Base-by-base conservation (phyloP, 139 green algal genomes). In the Mychonastes homosphaera region DNA sequence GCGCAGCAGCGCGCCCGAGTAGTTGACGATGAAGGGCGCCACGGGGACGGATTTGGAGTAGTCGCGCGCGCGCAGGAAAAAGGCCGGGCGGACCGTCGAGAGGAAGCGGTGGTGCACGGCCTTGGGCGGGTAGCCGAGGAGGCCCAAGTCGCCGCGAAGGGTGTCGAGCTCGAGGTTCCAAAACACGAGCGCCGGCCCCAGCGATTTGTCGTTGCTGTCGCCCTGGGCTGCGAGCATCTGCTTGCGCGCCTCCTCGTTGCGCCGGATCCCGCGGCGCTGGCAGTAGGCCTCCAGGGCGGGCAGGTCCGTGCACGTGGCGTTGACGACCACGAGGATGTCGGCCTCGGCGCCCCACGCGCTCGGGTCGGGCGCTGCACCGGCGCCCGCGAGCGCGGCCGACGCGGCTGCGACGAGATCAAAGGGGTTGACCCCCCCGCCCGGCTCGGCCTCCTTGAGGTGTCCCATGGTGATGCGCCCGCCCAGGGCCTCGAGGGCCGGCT, bases 111-210 rank as follows among this genome's bases (percentile, higher is more conserved):
- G 79, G 43, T 93, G 84, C 56, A 93, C 33, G 33, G 80, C 71
- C 69, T 95, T 95, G 27, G 80, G 52, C 3, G 88, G 88, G 71
- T 90, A 94, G 30, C 74, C 79, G 12, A 89, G 64, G 18, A 96
- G 71, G 10, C 88, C 88, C 49, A 95, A 69, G 61, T 95, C 88
- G 16, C 82, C 79, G 12, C 88, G 59, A 33, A 99, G 73, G 6
- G 88, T 95, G 69, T 99, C 92, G 21, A 99, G 76, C 81, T 97
- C 90, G 57, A 94, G 64, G 79, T 97, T 97, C 83, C 89, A 96
- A 3, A 92, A 56, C 13, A 84, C 67, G n/a, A 72, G 52, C 51
- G 73, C 77, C 15, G n/a, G 19, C 41, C 8, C 41, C 10, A 18
- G 24, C 41, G 19, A 48, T 5, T 18, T 48, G 19, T 5, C 28